Percentiles rank a stretch among this genome's conserved stretches.
Evolutionary conservation across 2,329 filamentous ascomycete genomes (phyloP).

Genomic region (Phialemonium atrogriseum): DNA sequence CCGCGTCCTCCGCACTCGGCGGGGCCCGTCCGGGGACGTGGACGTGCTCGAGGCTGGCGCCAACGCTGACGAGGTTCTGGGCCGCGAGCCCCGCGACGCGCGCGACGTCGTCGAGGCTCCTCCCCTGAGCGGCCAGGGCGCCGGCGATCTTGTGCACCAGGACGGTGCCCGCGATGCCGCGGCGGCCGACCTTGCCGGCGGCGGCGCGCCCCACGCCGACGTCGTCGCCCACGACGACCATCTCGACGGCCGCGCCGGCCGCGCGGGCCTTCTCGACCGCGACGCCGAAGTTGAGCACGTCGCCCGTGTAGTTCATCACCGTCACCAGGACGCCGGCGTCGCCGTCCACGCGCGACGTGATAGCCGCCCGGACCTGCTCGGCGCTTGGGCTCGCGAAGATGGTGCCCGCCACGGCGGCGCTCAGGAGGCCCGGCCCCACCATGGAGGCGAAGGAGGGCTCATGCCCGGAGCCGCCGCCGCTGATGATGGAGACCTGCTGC

Average conservation of each 20-base stretch:
- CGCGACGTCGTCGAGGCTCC: constrained; percentile 60
- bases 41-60: constrained; percentile 81
- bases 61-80: constrained; percentile 74
- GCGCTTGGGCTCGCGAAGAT: constrained; percentile 70
- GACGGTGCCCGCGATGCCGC: constrained; percentile 87
- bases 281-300: constrained; percentile 88
- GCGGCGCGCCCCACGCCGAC: constrained; percentile 76
- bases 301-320: constrained; percentile 91
- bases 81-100: constrained; percentile 63
- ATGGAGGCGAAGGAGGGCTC: constrained; percentile 83
- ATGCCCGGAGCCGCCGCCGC: constrained; percentile 83
- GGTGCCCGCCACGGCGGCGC: constrained; percentile 75
- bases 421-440: constrained; percentile 73
- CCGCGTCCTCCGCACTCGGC: constrained; percentile 37
- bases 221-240: constrained; percentile 89
- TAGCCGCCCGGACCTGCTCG: constrained; percentile 72
- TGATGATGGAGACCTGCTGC: constrained; percentile 72
- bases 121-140: constrained; percentile 67
- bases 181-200: constrained; percentile 83
- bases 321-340: constrained; percentile 68
- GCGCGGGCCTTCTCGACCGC: constrained; percentile 87
- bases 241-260: constrained; percentile 67
- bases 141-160: constrained; percentile 87
- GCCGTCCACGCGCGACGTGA: constrained; percentile 63
- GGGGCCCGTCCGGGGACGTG: constrained; percentile 74